phyloP scores from a whole-genome alignment of 2,329 filamentous ascomycete species.

The Colletotrichum godetiae region DNA sequence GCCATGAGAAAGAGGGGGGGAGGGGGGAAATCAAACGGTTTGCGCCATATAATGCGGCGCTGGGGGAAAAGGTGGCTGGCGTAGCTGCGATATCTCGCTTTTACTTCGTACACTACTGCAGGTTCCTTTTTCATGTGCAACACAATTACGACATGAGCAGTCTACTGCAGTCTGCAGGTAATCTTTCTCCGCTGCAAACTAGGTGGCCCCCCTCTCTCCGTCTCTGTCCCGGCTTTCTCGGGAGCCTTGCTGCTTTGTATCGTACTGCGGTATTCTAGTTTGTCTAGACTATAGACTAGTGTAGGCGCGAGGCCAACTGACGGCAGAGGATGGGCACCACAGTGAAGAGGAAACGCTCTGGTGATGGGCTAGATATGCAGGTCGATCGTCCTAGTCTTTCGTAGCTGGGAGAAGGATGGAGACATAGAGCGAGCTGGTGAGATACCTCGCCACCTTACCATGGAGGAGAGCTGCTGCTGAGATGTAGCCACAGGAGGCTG shows the following conservation, averaged over 20 bases:
- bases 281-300: conserved; percentile 3
- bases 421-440: neutral
- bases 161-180: neutral
- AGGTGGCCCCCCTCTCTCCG: too few relatives aligned
- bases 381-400: neutral
- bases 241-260: neutral
- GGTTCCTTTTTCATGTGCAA: neutral
- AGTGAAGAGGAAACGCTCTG: neutral
- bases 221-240: neutral
- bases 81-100: neutral
- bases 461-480: neutral
- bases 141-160: neutral
- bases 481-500: neutral
- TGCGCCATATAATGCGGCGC: neutral
- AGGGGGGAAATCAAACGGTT: neutral
- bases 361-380: neutral
- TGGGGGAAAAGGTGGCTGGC: neutral
- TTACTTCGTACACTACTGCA: neutral
- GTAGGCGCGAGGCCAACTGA: conserved; percentile 16
- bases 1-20: too few relatives aligned
- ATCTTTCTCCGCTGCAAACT: neutral
- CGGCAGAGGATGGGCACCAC: neutral
- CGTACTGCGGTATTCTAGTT: neutral
- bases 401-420: neutral
- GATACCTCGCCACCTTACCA: neutral